These are phyloP conservation scores for Acacia confusa DNA, from an alignment of 306 rosid species.

Conservation along the genomic window DNA sequence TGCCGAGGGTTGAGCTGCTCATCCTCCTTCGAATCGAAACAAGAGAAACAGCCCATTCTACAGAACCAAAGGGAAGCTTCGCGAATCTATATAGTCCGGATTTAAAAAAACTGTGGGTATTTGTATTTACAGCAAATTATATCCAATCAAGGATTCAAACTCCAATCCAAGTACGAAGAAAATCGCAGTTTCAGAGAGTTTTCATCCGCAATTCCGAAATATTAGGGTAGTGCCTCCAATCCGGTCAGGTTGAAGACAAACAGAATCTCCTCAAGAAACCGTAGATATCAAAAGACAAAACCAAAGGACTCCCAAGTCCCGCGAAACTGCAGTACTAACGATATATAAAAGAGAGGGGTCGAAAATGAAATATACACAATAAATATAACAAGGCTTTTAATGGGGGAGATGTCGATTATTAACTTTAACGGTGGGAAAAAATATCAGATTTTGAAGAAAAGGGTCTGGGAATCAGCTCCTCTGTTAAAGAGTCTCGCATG, in stretches of 20 bases:
- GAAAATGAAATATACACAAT: neutral
- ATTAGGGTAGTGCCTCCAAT: slow-evolving; percentile 8
- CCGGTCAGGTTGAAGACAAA: slow-evolving; percentile 31
- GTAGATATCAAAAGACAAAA: slow-evolving; percentile 23
- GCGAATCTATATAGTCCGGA: neutral
- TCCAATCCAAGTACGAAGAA: slow-evolving; percentile 38
- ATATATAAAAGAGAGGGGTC: slow-evolving; percentile 24
- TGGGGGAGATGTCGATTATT: neutral
- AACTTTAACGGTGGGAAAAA: neutral
- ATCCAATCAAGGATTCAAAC: slow-evolving; percentile 36
- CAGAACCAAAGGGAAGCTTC: slow-evolving; percentile 31
- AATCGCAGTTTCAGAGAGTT: slow-evolving; percentile 18
- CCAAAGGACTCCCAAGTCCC: slow-evolving; percentile 35
- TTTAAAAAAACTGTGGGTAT: neutral
- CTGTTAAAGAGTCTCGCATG: neutral
- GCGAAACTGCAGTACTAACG: slow-evolving; percentile 29
- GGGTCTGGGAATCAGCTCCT: neutral
- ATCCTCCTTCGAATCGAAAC: slow-evolving; percentile 93
- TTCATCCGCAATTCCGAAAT: slow-evolving; percentile 37
- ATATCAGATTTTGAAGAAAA: slow-evolving; percentile 6
- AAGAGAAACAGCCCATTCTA: slow-evolving; percentile 86
- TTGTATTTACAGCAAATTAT: slow-evolving; percentile 26
- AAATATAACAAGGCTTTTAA: neutral
- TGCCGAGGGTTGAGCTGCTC: slow-evolving; percentile 74
- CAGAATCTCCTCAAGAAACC: slow-evolving; percentile 3